phyloP scores from a whole-genome alignment of 306 rosid genomes.

The Senna siamea region DNA sequence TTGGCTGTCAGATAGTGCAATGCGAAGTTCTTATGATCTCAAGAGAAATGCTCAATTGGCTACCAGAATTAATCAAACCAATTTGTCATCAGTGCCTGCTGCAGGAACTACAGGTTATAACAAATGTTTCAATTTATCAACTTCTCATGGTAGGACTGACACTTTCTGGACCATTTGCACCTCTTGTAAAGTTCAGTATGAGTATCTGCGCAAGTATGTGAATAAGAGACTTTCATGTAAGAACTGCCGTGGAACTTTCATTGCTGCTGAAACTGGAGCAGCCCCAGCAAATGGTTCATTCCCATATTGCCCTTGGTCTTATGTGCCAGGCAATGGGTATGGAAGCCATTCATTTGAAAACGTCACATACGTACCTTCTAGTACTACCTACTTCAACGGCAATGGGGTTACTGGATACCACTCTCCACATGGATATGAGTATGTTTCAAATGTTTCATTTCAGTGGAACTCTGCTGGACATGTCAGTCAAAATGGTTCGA shows the following conservation, averaged over 20 bases:
- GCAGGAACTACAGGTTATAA: conserved; percentile 60
- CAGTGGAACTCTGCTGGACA: conserved; percentile 77
- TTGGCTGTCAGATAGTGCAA: conserved; percentile 71
- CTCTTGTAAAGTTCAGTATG: conserved; percentile 95
- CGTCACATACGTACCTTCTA: conserved; percentile 74
- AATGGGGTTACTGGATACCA: conserved; percentile 74
- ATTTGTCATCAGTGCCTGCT: conserved; percentile 62
- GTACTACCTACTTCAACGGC: conserved; percentile 59
- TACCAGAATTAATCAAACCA: conserved; percentile 60
- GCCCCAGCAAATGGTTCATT: conserved; percentile 96
- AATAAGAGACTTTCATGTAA: conserved; percentile 96
- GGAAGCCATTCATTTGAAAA: conserved; percentile 80
- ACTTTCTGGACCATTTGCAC: conserved; percentile 99
- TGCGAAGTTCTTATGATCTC: conserved; percentile 68
- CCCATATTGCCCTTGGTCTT: conserved; percentile 86
- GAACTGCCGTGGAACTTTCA: conserved; percentile 88
- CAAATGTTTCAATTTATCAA: conserved; percentile 59
- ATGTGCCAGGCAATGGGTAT: conserved; percentile 75
- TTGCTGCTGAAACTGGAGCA: conserved; percentile 88
- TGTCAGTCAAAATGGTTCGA: conserved; percentile 61
- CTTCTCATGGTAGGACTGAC: conserved; percentile 65
- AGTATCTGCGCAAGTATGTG: conserved; percentile 96
- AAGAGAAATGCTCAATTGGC: conserved; percentile 68
- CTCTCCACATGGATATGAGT: conserved; percentile 72
- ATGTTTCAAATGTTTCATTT: conserved; percentile 76